Evolutionary conservation across 164 flowering plant species (phyloP), one percentile per base, ranked within the genome.

Genomic region (Amborella trichopoda): DNA sequence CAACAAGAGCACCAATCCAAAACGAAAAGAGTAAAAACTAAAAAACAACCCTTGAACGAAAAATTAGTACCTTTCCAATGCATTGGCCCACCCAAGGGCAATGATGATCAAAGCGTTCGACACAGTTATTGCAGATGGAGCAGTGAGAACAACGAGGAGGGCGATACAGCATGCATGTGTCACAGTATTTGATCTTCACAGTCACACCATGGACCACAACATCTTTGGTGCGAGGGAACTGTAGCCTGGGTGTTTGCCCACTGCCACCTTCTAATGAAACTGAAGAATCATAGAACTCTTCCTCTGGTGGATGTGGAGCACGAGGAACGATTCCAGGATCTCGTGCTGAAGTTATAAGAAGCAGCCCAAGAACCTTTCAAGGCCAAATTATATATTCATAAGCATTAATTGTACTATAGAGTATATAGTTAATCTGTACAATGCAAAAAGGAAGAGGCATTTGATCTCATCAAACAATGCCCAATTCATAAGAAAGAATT

Each of bases 61-160:
- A n/a, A n/a, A n/a, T n/a, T n/a, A n/a, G 20, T 78, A 89, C 97
- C 95, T 68, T 51, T 68, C 93, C 97, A 57, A 89, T 74, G 67
- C 97, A 89, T 40, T 89, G 97, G 42, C 97, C 97, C 48, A 89
- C 97, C 97, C 97, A 89, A 25, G 95, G 95, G 76, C 97, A 89
- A 61, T 89, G 94, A 54, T 89, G 97, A 64, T 89, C 97, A 70
- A 89, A 89, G 23, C 89, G 84, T 53, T 89, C 93, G 30, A 89
- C 86, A 69, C 97, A 89, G 40, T 88, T 88, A 62, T 88, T 74
- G 62, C 96, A 87, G 51, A 87, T 81, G 44, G 91, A 79, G 60
- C 96, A 86, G 62, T 86, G 96, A 2, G 96, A 87, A 64, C 96
- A 87, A 34, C 96, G 87, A 14, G 96, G 93, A 61, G 96, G 93